Conservation (phyloP, 768 basidiomycete species). For the Lentinula edodes region DNA sequence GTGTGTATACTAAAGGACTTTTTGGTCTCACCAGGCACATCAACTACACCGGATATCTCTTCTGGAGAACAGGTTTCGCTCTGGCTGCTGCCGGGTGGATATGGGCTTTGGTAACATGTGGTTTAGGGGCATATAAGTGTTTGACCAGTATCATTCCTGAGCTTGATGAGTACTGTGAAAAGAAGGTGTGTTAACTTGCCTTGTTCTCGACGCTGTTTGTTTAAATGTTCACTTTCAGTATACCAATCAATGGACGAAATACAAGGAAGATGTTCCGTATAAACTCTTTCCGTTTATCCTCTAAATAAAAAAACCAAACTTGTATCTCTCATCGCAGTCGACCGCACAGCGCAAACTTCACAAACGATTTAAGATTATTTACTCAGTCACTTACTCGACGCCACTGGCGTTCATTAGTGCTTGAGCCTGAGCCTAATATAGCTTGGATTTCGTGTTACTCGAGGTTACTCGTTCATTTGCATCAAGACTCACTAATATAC, state of each 20-base stretch:
- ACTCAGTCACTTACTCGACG: no score
- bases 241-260: not conserved
- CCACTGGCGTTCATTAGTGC: no score
- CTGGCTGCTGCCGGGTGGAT: not conserved
- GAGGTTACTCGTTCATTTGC: no score
- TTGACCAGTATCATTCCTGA: not conserved
- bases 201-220: not conserved
- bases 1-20: not conserved
- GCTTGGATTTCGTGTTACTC: no score
- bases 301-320: not conserved
- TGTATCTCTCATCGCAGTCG: no score
- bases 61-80: not conserved
- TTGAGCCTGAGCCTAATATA: no score
- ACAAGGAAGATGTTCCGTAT: not conserved
- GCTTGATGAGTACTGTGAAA: not conserved
- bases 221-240: not conserved
- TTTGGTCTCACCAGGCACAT: not conserved
- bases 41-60: not conserved
- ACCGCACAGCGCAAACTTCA: no score
- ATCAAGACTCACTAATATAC: no score
- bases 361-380: no score
- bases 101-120: not conserved
- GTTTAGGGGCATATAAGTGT: not conserved
- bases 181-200: not conserved
- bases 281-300: not conserved